These are phyloP conservation scores for Talaromyces islandicus DNA, from an alignment of 2,329 filamentous ascomycete species.

Conservation along the genomic window DNA sequence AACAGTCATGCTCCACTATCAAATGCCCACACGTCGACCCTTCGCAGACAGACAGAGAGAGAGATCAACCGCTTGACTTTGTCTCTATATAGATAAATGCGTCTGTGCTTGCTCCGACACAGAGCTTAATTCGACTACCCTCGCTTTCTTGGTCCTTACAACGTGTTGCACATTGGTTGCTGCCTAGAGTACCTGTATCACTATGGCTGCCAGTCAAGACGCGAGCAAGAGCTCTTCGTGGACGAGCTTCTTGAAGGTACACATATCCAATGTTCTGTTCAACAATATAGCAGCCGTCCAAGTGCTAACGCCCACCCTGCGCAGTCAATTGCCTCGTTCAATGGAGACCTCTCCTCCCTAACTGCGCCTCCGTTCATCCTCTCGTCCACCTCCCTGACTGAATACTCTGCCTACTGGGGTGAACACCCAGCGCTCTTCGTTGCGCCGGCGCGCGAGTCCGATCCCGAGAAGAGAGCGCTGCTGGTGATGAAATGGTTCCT, in stretches of 20 bases:
- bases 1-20: background rate
- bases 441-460: slow-evolving; percentile 71
- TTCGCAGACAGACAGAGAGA: background rate
- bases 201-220: slow-evolving; percentile 9
- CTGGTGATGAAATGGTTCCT: slow-evolving; percentile 96
- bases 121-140: background rate
- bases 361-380: slow-evolving; percentile 80
- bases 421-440: slow-evolving; percentile 73
- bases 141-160: background rate
- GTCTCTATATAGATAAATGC: background rate
- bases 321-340: slow-evolving; percentile 70
- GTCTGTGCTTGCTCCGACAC: background rate
- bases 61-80: background rate
- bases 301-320: background rate
- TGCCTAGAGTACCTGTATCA: background rate
- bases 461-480: slow-evolving; percentile 74
- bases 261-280: background rate
- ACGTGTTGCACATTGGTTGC: background rate
- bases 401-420: slow-evolving; percentile 79
- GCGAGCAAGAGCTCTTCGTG: slow-evolving; percentile 9
- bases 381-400: slow-evolving; percentile 69
- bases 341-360: slow-evolving; percentile 72
- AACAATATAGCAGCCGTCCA: background rate
- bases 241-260: slow-evolving; percentile 12
- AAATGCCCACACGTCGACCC: background rate